Conservation (phyloP, 768 basidiomycete genomes). For the Termitomyces sp. region DNA sequence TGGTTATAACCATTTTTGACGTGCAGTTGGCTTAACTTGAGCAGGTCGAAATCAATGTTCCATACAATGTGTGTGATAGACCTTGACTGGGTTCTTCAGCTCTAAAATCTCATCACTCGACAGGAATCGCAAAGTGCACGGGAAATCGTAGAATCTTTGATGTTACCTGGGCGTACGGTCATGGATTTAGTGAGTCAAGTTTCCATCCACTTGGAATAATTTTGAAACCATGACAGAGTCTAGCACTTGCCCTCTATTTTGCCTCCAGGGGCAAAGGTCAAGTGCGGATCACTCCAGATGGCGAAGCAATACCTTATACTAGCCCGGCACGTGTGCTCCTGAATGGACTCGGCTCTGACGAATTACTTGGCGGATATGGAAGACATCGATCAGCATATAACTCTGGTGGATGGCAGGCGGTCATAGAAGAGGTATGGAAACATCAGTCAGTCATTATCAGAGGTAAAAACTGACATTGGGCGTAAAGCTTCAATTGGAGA, state of each 20-base stretch:
- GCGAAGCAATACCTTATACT: constrained; percentile 45
- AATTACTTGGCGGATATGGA: constrained; percentile 90
- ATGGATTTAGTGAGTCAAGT: constrained; percentile 75
- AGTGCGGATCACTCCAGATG: constrained; percentile 31
- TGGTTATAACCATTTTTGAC: not conserved
- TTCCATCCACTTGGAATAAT: not conserved
- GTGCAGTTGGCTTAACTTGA: not conserved
- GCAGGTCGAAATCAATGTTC: constrained; percentile 82
- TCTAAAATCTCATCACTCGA: not conserved
- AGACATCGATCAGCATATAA: constrained; percentile 78
- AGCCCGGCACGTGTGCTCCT: constrained; percentile 80
- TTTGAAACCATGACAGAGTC: constrained; percentile 53
- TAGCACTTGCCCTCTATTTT: constrained; percentile 89
- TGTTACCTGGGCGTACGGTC: constrained; percentile 77
- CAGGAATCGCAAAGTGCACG: constrained; percentile 66
- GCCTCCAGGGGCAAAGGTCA: constrained; percentile 78
- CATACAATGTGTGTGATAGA: constrained; percentile 51
- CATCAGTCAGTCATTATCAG: not conserved
- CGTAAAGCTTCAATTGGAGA: constrained; percentile 78
- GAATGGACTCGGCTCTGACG: constrained; percentile 92
- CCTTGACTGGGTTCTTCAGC: not conserved
- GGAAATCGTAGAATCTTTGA: constrained; percentile 54
- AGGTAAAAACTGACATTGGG: not conserved
- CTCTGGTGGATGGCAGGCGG: constrained; percentile 62
- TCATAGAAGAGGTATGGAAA: constrained; percentile 76